Conservation (phyloP, 192 early-diverging fungal species). For the Coemansia sp. region DNA sequence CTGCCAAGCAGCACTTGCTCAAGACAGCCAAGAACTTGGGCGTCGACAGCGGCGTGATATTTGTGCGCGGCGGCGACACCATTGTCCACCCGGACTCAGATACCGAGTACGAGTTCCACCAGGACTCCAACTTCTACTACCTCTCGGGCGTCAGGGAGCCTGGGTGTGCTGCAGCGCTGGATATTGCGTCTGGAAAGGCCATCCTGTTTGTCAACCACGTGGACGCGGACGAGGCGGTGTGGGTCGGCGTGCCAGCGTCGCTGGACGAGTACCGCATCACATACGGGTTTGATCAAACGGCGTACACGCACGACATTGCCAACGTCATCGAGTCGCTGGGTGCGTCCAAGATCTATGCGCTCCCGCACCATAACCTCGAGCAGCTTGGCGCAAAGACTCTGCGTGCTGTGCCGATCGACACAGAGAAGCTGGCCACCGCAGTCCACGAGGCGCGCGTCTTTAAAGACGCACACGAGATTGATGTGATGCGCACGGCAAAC, state of each 20-base stretch:
- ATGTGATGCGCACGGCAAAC: constrained; percentile 76
- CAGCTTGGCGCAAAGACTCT: constrained; percentile 32
- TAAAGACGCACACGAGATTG: constrained; percentile 80
- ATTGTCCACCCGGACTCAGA: constrained; percentile 72
- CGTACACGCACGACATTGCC: constrained; percentile 61
- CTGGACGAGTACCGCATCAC: constrained; percentile 55
- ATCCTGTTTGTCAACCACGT: constrained; percentile 72
- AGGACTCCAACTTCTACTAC: constrained; percentile 89
- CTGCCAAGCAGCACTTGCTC: constrained; percentile 66
- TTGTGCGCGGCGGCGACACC: constrained; percentile 60
- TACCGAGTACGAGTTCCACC: constrained; percentile 80
- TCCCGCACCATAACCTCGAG: constrained; percentile 49
- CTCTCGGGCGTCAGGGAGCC: constrained; percentile 78
- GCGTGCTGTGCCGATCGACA: constrained; percentile 9
- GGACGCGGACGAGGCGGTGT: constrained; percentile 70
- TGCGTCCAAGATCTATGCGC: constrained; percentile 56
- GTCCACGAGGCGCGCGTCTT: constrained; percentile 78
- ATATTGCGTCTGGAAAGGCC: constrained; percentile 62
- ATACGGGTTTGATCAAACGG: constrained; percentile 74
- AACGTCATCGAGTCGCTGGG: constrained; percentile 47
- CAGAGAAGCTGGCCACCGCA: constrained; percentile 57
- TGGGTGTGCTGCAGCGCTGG: constrained; percentile 70
- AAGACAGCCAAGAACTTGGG: constrained; percentile 64
- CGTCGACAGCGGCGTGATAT: constrained; percentile 61
- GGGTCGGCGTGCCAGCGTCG: constrained; percentile 74